phyloP scores from a whole-genome alignment of 2,329 filamentous ascomycete species.

The Colletotrichum siamense region DNA sequence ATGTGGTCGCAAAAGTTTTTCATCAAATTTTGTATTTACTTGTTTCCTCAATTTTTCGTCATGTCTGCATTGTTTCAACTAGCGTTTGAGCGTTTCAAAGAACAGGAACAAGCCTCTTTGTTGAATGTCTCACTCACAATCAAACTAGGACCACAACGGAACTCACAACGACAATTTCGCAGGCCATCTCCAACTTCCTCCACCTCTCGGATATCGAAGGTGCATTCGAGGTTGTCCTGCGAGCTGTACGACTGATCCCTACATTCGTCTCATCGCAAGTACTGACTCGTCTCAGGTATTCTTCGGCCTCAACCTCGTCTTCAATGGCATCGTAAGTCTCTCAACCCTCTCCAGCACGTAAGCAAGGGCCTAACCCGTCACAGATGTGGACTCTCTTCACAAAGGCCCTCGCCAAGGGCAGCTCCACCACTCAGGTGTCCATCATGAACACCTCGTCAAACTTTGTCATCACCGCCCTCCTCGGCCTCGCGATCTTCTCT shows the following conservation, averaged over 20 bases:
- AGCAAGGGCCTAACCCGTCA: neutral
- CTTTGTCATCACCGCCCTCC: slow-evolving; percentile 78
- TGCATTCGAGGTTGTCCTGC: slow-evolving; percentile 53
- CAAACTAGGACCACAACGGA: slow-evolving; percentile 58
- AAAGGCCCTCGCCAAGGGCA: slow-evolving; percentile 73
- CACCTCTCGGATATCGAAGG: slow-evolving; percentile 46
- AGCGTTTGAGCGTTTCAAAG: neutral
- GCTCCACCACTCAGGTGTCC: slow-evolving; percentile 79
- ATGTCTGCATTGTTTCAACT: neutral
- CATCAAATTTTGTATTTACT: neutral
- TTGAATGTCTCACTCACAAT: slow-evolving; percentile 6
- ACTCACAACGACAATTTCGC: slow-evolving; percentile 55
- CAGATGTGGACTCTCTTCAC: slow-evolving; percentile 87
- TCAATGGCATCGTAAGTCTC: slow-evolving; percentile 69
- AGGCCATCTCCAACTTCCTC: slow-evolving; percentile 47
- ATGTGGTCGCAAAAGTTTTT: neutral
- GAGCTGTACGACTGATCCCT: slow-evolving; percentile 47
- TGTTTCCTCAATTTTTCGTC: neutral
- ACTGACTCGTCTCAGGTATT: slow-evolving; percentile 59
- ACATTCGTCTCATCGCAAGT: neutral
- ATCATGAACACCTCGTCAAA: slow-evolving; percentile 85
- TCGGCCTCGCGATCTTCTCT: slow-evolving; percentile 74
- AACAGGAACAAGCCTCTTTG: neutral
- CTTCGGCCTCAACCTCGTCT: slow-evolving; percentile 76
- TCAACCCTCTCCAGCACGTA: neutral